Evolutionary conservation across 345 rosid species (phyloP).

Genomic region (Salix exigua): DNA sequence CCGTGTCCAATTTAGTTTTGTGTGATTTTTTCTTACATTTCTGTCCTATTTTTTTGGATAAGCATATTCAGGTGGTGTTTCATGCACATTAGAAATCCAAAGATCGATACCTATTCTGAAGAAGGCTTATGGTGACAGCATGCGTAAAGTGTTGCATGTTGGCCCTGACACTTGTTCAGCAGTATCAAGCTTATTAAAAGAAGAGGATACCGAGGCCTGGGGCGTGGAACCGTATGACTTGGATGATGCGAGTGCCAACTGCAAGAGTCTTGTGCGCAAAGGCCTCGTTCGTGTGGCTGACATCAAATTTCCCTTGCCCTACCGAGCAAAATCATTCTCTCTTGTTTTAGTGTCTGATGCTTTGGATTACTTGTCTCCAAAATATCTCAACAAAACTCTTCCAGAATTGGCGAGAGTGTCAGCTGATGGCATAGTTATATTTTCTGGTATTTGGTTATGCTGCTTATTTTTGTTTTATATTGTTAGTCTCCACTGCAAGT

Average conservation of each 20-base stretch:
- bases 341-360: slow-evolving; percentile 94
- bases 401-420: slow-evolving; percentile 91
- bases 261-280: slow-evolving; percentile 76
- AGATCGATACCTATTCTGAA: slow-evolving; percentile 71
- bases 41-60: not conserved
- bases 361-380: slow-evolving; percentile 85
- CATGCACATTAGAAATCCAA: slow-evolving; percentile 81
- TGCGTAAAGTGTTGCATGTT: slow-evolving; percentile 87
- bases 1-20: not conserved
- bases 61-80: slow-evolving; percentile 52
- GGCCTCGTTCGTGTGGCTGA: slow-evolving; percentile 93
- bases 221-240: slow-evolving; percentile 96
- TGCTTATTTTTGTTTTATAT: not conserved
- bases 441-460: slow-evolving; percentile 58
- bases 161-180: slow-evolving; percentile 95
- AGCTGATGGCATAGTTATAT: slow-evolving; percentile 64
- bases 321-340: slow-evolving; percentile 84
- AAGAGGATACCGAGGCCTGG: slow-evolving; percentile 94
- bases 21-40: not conserved
- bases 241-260: slow-evolving; percentile 80
- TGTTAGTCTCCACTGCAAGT: not conserved
- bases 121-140: slow-evolving; percentile 84
- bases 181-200: slow-evolving; percentile 73
- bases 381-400: slow-evolving; percentile 84
- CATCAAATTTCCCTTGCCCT: slow-evolving; percentile 84